These are phyloP conservation scores for Galerina sulciceps DNA, from an alignment of 768 basidiomycete species.

Conservation along the genomic window DNA sequence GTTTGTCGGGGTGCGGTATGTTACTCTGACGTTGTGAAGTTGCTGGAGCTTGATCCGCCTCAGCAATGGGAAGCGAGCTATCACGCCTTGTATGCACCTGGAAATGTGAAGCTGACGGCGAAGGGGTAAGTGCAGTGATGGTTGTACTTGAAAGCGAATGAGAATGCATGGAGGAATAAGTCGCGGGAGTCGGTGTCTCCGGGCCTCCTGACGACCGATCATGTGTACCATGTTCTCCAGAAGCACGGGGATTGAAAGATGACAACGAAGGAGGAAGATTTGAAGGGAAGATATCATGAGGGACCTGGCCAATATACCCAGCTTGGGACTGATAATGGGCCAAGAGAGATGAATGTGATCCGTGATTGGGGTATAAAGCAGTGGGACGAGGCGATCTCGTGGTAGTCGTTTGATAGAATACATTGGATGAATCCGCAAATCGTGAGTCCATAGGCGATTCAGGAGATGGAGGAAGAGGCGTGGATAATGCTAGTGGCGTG, in stretches of 20 bases:
- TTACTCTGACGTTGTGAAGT: neutral
- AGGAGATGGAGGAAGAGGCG: constrained; percentile 55
- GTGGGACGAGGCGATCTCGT: constrained; percentile 51
- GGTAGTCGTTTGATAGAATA: constrained; percentile 68
- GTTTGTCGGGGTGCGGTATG: neutral
- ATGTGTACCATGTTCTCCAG: constrained; percentile 20
- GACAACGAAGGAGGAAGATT: constrained; percentile 44
- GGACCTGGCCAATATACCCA: constrained; percentile 28
- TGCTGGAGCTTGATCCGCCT: neutral
- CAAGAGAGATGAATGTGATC: constrained; percentile 44
- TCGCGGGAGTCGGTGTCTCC: constrained; percentile 46
- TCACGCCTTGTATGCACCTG: constrained; percentile 15
- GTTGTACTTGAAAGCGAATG: constrained; percentile 56
- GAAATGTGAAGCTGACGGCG: constrained; percentile 26
- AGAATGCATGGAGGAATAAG: constrained; percentile 24
- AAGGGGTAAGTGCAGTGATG: constrained; percentile 41
- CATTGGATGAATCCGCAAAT: constrained; percentile 55
- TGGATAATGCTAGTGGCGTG: constrained; percentile 38
- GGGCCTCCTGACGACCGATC: constrained; percentile 37
- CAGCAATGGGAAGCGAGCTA: constrained; percentile 17
- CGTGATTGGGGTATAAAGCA: constrained; percentile 49
- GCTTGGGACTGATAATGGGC: constrained; percentile 43
- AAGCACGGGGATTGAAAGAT: constrained; percentile 37
- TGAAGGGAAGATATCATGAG: constrained; percentile 47
- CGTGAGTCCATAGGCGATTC: constrained; percentile 40